These are phyloP conservation scores for Chondrus crispus DNA, from an alignment of 23 red algal genomes.

Conservation along the genomic window DNA sequence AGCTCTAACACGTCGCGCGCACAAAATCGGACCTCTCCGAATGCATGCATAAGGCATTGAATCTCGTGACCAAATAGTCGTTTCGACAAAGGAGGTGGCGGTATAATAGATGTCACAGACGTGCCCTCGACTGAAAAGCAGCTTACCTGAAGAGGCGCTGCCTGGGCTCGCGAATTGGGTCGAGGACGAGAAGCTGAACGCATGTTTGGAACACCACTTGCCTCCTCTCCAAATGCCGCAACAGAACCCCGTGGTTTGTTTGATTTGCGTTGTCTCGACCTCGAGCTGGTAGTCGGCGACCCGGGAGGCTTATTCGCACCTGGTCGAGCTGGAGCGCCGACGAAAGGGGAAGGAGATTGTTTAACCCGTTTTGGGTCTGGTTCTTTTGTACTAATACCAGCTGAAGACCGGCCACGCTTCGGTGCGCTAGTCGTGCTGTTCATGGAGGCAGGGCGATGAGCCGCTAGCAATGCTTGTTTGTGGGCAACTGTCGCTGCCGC, in stretches of 20 bases:
- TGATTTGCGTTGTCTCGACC: background rate
- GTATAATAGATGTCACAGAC: background rate
- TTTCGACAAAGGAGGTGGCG: background rate
- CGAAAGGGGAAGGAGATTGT: background rate
- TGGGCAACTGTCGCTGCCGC: background rate
- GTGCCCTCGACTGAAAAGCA: background rate
- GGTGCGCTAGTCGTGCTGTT: background rate
- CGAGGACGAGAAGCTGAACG: background rate
- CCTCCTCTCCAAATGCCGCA: background rate
- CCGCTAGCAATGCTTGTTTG: background rate
- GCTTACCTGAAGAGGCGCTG: background rate
- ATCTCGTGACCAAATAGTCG: conserved; percentile 71
- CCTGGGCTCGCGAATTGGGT: background rate
- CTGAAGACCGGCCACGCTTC: background rate
- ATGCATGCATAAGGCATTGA: conserved; percentile 83
- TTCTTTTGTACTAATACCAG: background rate
- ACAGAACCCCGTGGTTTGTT: background rate
- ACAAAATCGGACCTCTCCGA: conserved; percentile 70
- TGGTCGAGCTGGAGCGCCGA: background rate
- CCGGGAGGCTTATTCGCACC: background rate
- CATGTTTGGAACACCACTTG: background rate
- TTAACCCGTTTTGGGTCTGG: conserved; percentile 4
- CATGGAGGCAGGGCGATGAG: background rate
- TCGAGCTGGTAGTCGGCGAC: background rate
- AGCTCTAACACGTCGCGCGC: conserved; percentile 66